These are phyloP conservation scores for Anthracocystis setariae DNA, from an alignment of 1,284 basidiomycete genomes.

Conservation along the genomic window DNA sequence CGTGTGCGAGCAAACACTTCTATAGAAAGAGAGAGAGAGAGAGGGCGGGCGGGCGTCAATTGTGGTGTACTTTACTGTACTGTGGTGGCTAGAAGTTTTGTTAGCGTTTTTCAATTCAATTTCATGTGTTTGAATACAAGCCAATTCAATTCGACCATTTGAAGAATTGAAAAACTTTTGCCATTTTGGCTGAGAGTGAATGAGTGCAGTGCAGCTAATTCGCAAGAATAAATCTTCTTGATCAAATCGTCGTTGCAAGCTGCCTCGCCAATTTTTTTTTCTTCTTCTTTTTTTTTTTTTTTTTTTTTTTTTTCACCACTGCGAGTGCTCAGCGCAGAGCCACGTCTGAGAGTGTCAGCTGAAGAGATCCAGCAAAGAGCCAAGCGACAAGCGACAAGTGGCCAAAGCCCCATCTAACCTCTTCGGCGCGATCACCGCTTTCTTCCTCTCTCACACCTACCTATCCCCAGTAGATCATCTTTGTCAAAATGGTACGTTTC, in stretches of 20 bases:
- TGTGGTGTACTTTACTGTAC: no score
- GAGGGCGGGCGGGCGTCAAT: no score
- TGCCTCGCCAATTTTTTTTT: slow-evolving; percentile 13
- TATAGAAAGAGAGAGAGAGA: no score
- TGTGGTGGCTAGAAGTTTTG: no score
- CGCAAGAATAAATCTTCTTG: slow-evolving; percentile 34
- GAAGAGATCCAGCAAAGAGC: neutral
- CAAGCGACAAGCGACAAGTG: neutral
- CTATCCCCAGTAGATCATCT: slow-evolving; percentile 43
- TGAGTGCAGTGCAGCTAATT: slow-evolving; percentile 5
- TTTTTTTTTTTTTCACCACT: slow-evolving; percentile 10
- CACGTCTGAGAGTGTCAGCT: no score
- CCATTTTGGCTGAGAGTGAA: neutral
- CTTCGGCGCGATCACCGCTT: slow-evolving; percentile 11
- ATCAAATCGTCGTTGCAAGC: slow-evolving; percentile 3
- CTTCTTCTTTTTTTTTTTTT: slow-evolving; percentile 12
- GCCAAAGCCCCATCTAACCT: slow-evolving; percentile 9
- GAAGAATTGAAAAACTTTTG: slow-evolving; percentile 4
- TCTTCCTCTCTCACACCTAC: slow-evolving; percentile 27
- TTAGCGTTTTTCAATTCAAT: neutral
- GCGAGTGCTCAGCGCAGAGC: neutral
- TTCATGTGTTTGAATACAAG: neutral
- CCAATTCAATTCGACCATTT: neutral
- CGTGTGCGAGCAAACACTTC: no score
- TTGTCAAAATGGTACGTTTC: slow-evolving; percentile 45